Percentiles rank a stretch among this genome's conserved stretches.
phyloP scores from a whole-genome alignment of 1,139 yeast species.

The Kurtzmaniella natalensis region DNA sequence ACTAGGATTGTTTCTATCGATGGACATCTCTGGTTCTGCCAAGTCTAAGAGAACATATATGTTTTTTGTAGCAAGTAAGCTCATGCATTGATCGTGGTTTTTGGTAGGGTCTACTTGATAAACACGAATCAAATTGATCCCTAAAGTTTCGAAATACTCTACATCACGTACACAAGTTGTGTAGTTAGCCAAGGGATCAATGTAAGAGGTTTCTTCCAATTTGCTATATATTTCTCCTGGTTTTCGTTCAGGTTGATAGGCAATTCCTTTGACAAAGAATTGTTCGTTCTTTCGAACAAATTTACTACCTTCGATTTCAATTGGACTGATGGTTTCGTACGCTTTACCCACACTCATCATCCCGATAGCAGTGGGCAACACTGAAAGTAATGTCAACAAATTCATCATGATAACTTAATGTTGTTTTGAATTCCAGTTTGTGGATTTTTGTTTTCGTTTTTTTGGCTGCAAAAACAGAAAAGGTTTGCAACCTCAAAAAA shows the following conservation, averaged over 20 bases:
- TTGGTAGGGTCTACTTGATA: constrained; percentile 49
- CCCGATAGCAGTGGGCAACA: too few species aligned
- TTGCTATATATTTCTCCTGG: constrained; percentile 23
- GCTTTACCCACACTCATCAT: too few species aligned
- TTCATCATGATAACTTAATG: too few species aligned
- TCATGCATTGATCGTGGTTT: constrained; percentile 54
- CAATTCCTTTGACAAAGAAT: constrained; percentile 55
- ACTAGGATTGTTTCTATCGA: constrained; percentile 43
- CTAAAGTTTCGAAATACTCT: constrained; percentile 41
- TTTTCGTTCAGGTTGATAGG: constrained; percentile 48
- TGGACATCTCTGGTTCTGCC: constrained; percentile 50
- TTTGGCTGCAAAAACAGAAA: too few species aligned
- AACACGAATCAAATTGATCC: constrained; percentile 51
- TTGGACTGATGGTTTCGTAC: constrained; percentile 11
- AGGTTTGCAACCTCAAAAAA: too few species aligned
- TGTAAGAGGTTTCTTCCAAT: constrained; percentile 29
- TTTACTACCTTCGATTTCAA: constrained; percentile 42
- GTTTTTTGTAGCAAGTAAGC: constrained; percentile 47
- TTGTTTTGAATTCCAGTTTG: too few species aligned
- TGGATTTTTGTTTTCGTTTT: too few species aligned
- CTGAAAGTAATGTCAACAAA: too few species aligned
- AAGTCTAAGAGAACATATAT: constrained; percentile 54
- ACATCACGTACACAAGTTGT: constrained; percentile 48
- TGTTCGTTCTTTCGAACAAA: constrained; percentile 45
- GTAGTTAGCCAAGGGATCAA: constrained; percentile 51